Conservation (phyloP, 2,329 filamentous ascomycete genomes). For the Seiridium unicorne region DNA sequence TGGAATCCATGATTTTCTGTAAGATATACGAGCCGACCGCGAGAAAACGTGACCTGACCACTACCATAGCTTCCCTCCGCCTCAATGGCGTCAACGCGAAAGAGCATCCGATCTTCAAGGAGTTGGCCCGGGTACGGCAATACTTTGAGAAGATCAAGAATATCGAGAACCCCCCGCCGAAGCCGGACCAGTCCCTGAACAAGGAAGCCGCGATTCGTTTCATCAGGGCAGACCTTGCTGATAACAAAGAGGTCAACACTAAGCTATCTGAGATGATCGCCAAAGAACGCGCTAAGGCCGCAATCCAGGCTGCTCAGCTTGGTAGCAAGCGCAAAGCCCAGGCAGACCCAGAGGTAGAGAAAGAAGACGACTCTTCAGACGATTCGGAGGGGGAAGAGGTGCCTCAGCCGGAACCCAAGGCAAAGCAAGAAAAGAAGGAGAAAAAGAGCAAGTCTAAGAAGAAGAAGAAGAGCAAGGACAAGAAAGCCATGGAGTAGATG, state of each 20-base stretch:
- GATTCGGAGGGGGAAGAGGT: slow-evolving; percentile 11
- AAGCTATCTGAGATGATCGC: slow-evolving; percentile 56
- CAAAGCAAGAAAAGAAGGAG: slow-evolving; percentile 4
- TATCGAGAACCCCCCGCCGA: slow-evolving; percentile 61
- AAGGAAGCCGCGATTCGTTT: slow-evolving; percentile 79
- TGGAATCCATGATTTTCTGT: slow-evolving; percentile 91
- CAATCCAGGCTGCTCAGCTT: slow-evolving; percentile 41
- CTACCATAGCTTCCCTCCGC: slow-evolving; percentile 61
- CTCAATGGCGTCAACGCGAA: slow-evolving; percentile 80
- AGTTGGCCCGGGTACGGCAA: slow-evolving; percentile 82
- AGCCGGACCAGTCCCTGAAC: slow-evolving; percentile 58
- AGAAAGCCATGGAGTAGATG: not conserved
- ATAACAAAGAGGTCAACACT: slow-evolving; percentile 50
- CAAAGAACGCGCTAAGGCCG: slow-evolving; percentile 52
- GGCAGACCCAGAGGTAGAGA: slow-evolving; percentile 15
- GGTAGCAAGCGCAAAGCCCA: slow-evolving; percentile 26
- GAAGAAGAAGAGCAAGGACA: not conserved
- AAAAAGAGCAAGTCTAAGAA: slow-evolving; percentile 3
- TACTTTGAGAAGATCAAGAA: slow-evolving; percentile 92
- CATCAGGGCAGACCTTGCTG: slow-evolving; percentile 71
- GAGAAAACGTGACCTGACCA: not conserved
- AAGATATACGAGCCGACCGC: slow-evolving; percentile 22
- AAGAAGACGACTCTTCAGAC: slow-evolving; percentile 30
- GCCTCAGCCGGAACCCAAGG: not conserved
- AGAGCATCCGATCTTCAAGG: slow-evolving; percentile 79